phyloP scores from a whole-genome alignment of 2,329 filamentous ascomycete species.

The Aspergillus uvarum region DNA sequence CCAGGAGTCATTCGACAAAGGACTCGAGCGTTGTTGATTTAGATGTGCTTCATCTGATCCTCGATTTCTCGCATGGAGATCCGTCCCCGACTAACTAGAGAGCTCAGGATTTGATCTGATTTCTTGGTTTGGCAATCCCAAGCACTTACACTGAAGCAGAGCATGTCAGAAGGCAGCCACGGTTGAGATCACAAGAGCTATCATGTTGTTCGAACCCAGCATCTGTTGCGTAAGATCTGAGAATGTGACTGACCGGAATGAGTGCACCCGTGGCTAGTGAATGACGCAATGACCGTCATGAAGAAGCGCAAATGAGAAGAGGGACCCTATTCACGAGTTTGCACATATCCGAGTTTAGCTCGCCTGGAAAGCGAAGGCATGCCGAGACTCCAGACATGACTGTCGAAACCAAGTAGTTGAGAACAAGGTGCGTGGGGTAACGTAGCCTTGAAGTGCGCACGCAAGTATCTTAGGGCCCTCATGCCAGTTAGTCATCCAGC shows the following conservation, averaged over 20 bases:
- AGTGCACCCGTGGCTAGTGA: conserved; percentile 89
- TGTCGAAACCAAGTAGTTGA: conserved; percentile 98
- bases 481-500: conserved; percentile 9
- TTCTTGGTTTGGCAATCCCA: neutral
- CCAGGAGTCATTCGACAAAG: conserved; percentile 99
- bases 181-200: conserved; percentile 99
- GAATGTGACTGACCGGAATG: conserved; percentile 96
- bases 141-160: conserved; percentile 83
- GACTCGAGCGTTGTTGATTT: conserved; percentile 98
- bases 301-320: conserved; percentile 99
- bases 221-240: conserved; percentile 99
- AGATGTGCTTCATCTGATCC: conserved; percentile 99
- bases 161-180: conserved; percentile 98
- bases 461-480: conserved; percentile 83
- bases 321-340: conserved; percentile 99
- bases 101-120: neutral
- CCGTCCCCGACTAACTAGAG: conserved; percentile 74
- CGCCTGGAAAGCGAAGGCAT: conserved; percentile 97
- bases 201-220: conserved; percentile 99
- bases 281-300: conserved; percentile 99
- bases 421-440: conserved; percentile 96
- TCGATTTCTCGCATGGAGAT: conserved; percentile 99
- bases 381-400: conserved; percentile 99
- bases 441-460: conserved; percentile 99
- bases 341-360: conserved; percentile 99